A percentile compares a stretch with the other conserved stretches of the same genome.
phyloP scores from a whole-genome alignment of 1,284 basidiomycete species.

The Melanopsichium pennsylvanicum region DNA sequence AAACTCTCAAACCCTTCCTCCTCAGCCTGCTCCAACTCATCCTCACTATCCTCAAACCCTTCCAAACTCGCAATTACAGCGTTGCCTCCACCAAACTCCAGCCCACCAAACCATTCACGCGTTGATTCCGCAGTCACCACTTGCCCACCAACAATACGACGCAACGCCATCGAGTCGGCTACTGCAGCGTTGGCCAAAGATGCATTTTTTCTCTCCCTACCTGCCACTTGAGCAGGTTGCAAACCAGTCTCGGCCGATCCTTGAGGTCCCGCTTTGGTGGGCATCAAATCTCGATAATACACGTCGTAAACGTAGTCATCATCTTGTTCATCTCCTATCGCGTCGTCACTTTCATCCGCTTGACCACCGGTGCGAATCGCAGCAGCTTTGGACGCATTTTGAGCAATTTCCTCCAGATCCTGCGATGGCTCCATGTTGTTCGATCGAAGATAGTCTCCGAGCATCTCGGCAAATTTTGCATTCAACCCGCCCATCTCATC shows the following conservation, averaged over 20 bases:
- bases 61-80: constrained; percentile 31
- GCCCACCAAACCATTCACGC: constrained; percentile 21
- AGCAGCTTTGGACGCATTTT: constrained; percentile 13
- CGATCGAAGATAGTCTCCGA: constrained; percentile 46
- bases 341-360: background rate
- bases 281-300: constrained; percentile 57
- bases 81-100: constrained; percentile 31
- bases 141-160: constrained; percentile 38
- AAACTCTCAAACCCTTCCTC: constrained; percentile 44
- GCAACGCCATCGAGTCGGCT: constrained; percentile 28
- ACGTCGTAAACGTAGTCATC: constrained; percentile 63
- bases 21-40: constrained; percentile 33
- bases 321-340: constrained; percentile 7
- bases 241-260: constrained; percentile 33
- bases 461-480: constrained; percentile 51
- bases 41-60: constrained; percentile 39
- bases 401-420: constrained; percentile 34
- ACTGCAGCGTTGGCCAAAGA: constrained; percentile 25
- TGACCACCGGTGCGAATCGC: background rate
- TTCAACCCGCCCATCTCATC: constrained; percentile 46
- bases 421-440: constrained; percentile 42
- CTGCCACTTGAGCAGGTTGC: constrained; percentile 34
- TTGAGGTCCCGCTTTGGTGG: constrained; percentile 32
- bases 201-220: constrained; percentile 31
- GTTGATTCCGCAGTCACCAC: constrained; percentile 26